Evolutionary conservation across 2,329 filamentous ascomycete genomes (phyloP).

Genomic region (Aspergillus brasiliensis): DNA sequence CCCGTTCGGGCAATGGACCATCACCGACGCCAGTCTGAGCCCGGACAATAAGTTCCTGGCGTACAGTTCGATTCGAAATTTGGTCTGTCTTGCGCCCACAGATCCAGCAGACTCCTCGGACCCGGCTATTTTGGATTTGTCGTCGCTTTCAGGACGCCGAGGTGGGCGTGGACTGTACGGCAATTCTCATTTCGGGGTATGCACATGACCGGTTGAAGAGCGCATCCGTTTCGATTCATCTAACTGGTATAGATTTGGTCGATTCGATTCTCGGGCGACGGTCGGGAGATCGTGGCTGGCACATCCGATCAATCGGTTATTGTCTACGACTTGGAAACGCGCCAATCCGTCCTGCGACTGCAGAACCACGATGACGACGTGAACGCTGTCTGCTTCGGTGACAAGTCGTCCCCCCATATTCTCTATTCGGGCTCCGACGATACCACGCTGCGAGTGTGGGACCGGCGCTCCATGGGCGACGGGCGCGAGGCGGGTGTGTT

Average conservation of each 20-base stretch:
- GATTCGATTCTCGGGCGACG: slow-evolving; percentile 88
- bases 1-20: slow-evolving; percentile 88
- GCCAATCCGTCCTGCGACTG: slow-evolving; percentile 72
- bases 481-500: slow-evolving; percentile 66
- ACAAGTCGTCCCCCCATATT: slow-evolving; percentile 85
- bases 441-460: slow-evolving; percentile 93
- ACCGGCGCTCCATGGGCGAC: slow-evolving; percentile 70
- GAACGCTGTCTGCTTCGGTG: slow-evolving; percentile 95
- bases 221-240: neutral
- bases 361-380: slow-evolving; percentile 83
- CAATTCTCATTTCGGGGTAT: slow-evolving; percentile 48
- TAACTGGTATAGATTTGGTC: slow-evolving; percentile 70
- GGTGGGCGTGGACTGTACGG: slow-evolving; percentile 38
- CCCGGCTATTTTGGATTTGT: slow-evolving; percentile 76
- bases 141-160: slow-evolving; percentile 49
- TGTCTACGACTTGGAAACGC: slow-evolving; percentile 88
- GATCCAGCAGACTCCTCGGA: slow-evolving; percentile 80
- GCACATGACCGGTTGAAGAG: slow-evolving; percentile 13
- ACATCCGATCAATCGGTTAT: slow-evolving; percentile 78
- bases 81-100: slow-evolving; percentile 83
- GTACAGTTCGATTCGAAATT: slow-evolving; percentile 83
- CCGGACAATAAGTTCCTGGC: slow-evolving; percentile 91
- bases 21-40: slow-evolving; percentile 88
- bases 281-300: slow-evolving; percentile 85
- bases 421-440: slow-evolving; percentile 96